These are phyloP conservation scores for Calocybe cyanea DNA, from an alignment of 768 basidiomycete genomes.

Conservation along the genomic window DNA sequence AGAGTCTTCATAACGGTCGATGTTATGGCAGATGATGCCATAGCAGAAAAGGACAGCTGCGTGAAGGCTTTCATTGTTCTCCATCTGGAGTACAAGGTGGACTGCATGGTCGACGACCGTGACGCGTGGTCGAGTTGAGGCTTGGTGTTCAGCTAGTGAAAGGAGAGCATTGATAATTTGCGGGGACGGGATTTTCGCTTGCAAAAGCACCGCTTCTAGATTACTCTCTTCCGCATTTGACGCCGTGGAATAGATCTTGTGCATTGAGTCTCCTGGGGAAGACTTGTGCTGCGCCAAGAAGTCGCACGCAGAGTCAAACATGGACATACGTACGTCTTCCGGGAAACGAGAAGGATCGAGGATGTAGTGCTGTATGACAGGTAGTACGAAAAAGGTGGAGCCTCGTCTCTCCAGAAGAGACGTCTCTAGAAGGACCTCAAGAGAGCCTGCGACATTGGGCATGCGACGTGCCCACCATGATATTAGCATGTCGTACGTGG, in stretches of 20 bases:
- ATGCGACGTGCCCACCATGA: slow-evolving; percentile 11
- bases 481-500: slow-evolving; percentile 8
- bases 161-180: slow-evolving; percentile 16
- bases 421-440: slow-evolving; percentile 5
- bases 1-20: not conserved
- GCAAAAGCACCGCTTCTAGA: slow-evolving; percentile 12
- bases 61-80: not conserved
- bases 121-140: slow-evolving; percentile 12
- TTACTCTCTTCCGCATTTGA: not conserved
- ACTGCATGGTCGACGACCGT: slow-evolving; percentile 11
- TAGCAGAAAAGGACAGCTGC: not conserved
- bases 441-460: not conserved
- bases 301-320: slow-evolving; percentile 12
- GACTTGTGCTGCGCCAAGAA: slow-evolving; percentile 14
- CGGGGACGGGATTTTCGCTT: not conserved
- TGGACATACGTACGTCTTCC: not conserved
- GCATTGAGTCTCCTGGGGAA: slow-evolving; percentile 5
- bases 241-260: slow-evolving; percentile 3
- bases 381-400: slow-evolving; percentile 14
- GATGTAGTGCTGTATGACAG: slow-evolving; percentile 20
- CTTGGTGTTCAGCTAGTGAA: slow-evolving; percentile 15
- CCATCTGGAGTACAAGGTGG: not conserved
- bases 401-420: slow-evolving; percentile 3
- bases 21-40: not conserved
- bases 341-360: slow-evolving; percentile 9